Conservation (phyloP, 164 flowering plant species). For the Tetrastigma voinierianum region DNA sequence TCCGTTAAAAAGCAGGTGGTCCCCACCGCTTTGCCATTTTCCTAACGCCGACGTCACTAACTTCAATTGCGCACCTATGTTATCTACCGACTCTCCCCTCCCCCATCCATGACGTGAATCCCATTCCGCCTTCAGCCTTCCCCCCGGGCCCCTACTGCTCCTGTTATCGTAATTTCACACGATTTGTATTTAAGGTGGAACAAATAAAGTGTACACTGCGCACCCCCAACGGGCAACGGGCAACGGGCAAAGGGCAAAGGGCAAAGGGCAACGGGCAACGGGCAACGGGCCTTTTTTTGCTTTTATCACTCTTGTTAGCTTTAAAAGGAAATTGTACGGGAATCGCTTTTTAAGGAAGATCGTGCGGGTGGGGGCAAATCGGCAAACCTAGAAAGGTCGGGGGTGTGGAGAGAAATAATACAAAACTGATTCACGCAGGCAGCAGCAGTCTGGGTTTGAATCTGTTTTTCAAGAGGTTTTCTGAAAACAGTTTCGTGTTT, state of each 20-base stretch:
- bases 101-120: constrained; percentile 6
- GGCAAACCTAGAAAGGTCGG: neutral
- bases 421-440: neutral
- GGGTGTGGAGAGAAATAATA: too few species aligned
- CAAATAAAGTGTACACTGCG: too few species aligned
- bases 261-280: too few species aligned
- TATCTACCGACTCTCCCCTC: neutral
- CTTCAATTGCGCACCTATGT: neutral
- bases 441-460: neutral
- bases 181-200: too few species aligned
- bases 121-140: too few species aligned
- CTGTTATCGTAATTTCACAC: too few species aligned
- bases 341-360: neutral
- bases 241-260: too few species aligned
- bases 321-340: neutral
- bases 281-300: neutral
- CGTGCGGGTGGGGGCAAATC: neutral
- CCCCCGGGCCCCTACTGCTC: too few species aligned
- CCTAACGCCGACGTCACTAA: constrained; percentile 16
- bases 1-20: constrained; percentile 31
- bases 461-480: neutral
- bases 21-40: constrained; percentile 35
- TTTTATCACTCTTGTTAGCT: too few species aligned
- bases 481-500: neutral
- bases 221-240: neutral